A percentile compares a stretch with the other conserved stretches of the same genome.
Evolutionary conservation across 1,139 yeast genomes (phyloP).

Genomic region (Yamadazyma oceani): DNA sequence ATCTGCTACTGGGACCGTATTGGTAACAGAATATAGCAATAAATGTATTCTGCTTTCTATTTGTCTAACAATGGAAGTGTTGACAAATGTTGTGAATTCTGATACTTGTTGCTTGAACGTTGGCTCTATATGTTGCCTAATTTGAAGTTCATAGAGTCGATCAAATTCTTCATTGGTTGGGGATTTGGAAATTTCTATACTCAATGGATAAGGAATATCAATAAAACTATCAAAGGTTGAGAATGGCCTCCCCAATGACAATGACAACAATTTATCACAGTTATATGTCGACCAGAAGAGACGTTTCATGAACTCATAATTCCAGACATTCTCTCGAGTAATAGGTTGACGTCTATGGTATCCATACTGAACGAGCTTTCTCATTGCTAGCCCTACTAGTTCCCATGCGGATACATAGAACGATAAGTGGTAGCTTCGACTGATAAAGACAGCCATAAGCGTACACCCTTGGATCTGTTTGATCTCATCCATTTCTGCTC

Average conservation of each 20-base stretch:
- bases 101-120: constrained; percentile 11
- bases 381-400: constrained; percentile 15
- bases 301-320: constrained; percentile 14
- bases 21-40: constrained; percentile 14
- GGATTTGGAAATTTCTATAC: constrained; percentile 10
- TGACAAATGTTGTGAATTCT: constrained; percentile 12
- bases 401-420: constrained; percentile 19
- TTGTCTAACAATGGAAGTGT: constrained; percentile 14
- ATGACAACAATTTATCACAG: constrained; percentile 11
- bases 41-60: constrained; percentile 17
- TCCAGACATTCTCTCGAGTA: constrained; percentile 11
- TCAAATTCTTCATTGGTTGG: constrained; percentile 11
- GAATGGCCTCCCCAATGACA: constrained; percentile 15
- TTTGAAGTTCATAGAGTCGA: constrained; percentile 12
- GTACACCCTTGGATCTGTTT: constrained; percentile 15
- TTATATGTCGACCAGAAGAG: constrained; percentile 17
- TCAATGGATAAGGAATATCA: constrained; percentile 16
- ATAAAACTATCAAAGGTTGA: constrained; percentile 15
- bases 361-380: constrained; percentile 17
- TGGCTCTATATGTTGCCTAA: constrained; percentile 10
- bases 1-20: constrained; percentile 14
- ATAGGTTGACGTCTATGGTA: constrained; percentile 12
- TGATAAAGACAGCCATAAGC: constrained; percentile 15
- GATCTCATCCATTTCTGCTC: constrained; percentile 11
- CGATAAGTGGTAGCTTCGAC: constrained; percentile 16